Evolutionary conservation across 495 filamentous ascomycete genomes (phyloP), one percentile per base, ranked within the genome.

Genomic region (Lophium mytilinum): DNA sequence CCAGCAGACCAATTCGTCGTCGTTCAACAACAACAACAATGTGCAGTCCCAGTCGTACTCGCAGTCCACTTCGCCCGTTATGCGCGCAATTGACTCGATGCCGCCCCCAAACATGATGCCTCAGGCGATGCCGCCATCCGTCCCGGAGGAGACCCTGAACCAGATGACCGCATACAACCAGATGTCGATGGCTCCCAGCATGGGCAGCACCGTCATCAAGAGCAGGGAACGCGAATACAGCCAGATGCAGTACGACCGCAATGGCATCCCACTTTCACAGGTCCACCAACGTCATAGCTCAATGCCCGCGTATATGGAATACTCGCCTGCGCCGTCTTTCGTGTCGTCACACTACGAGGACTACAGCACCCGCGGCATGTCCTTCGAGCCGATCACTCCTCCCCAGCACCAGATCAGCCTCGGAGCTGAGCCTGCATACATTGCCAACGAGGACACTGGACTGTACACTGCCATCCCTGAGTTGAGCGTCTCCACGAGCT

Each of bases 271-370:
- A 2, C 77, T 95, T 50, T 74, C 81, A 33, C 86, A 89, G 64
- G 75, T 85, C 35, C 89, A 93, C 72, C 88, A 93, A 66, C 87
- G 93, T 34, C 92, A 96, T 66, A 86, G 91, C 42, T 97, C 94
- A 0, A 96, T 97, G 90, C 93, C 93, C 17, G 87, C 90, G 9
- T 98, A 92, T 64, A 83, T 96, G 74, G 93, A 98, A 71, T 98
- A 96, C 76, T 98, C 93, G 11, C 93, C 93, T 35, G 93, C 93
- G 1, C 93, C 93, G 3, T 97, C 93, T 1, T 96, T 97, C 65
- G 90, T 95, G 21, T 96, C 94, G 5, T 97, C 94, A 5, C 89
- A 94, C 63, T 94, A 87, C 61, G 92, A 96, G 68, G 91, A 96
- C 64, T 98, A 96, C 77, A 95, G 91, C 81, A 90, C 90, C 66